phyloP scores from a whole-genome alignment of 371 early-diverging fungal species.

The Circinella minor region DNA sequence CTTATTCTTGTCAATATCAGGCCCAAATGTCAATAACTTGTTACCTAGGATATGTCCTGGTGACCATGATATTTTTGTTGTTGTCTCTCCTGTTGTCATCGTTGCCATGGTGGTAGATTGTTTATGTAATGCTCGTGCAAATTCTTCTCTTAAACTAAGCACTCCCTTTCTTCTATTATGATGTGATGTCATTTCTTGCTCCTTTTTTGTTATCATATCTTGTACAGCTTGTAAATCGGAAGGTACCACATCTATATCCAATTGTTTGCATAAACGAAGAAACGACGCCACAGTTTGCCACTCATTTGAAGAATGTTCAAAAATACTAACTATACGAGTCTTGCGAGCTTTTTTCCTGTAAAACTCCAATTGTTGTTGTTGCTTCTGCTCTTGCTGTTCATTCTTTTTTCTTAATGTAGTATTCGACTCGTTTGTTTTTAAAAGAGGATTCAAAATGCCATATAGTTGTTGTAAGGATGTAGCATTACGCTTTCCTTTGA shows the following conservation, averaged over 20 bases:
- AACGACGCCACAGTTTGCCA: constrained; percentile 13
- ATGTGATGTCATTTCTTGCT: background rate
- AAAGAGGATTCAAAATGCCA: constrained; percentile 15
- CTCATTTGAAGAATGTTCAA: background rate
- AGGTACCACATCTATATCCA: constrained; percentile 11
- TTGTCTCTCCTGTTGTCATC: background rate
- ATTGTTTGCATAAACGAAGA: constrained; percentile 2
- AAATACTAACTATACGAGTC: background rate
- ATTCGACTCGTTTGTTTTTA: background rate
- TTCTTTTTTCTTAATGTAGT: too few relatives aligned
- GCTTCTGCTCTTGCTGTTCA: too few relatives aligned
- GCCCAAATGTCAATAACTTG: constrained; percentile 31
- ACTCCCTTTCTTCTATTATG: background rate
- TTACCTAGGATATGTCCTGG: constrained; percentile 24
- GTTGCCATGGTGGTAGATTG: background rate
- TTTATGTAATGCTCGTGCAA: constrained; percentile 39
- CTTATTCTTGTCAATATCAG: constrained; percentile 19
- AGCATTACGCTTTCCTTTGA: constrained; percentile 38
- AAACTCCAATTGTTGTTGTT: constrained; percentile 3
- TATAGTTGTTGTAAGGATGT: constrained; percentile 40
- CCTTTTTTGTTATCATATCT: background rate
- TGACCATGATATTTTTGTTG: background rate
- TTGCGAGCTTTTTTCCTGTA: constrained; percentile 13
- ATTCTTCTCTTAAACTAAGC: constrained; percentile 29
- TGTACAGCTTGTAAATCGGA: constrained; percentile 10